These are phyloP conservation scores for Candolleomyces aberdarensis DNA, from an alignment of 768 basidiomycete genomes.

Conservation along the genomic window DNA sequence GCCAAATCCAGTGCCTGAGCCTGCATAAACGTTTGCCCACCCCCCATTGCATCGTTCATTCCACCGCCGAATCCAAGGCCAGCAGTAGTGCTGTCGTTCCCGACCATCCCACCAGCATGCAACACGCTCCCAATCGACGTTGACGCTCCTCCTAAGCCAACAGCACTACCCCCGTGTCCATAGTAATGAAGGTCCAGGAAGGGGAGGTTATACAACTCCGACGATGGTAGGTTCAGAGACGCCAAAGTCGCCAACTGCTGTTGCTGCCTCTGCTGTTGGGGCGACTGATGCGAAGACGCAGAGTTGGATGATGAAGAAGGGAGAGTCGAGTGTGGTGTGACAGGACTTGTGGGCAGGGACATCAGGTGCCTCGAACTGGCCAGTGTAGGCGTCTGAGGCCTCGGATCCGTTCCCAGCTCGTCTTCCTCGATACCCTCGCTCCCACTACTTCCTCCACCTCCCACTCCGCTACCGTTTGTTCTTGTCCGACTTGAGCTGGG, in stretches of 20 bases:
- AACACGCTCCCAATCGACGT: background rate
- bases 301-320: background rate
- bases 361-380: constrained; percentile 6
- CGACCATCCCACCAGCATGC: constrained; percentile 10
- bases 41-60: constrained; percentile 4
- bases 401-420: background rate
- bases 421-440: constrained; percentile 2
- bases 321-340: background rate
- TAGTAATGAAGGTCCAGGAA: constrained; percentile 72
- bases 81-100: constrained; percentile 7
- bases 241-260: background rate
- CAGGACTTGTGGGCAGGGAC: background rate
- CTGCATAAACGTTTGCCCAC: constrained; percentile 3
- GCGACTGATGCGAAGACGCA: background rate
- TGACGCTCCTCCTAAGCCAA: background rate
- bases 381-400: constrained; percentile 8
- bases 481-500: background rate
- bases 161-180: background rate
- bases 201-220: constrained; percentile 46
- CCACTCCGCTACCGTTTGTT: background rate
- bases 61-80: no score
- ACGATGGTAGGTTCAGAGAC: background rate
- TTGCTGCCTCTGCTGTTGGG: background rate
- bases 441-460: background rate
- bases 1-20: constrained; percentile 41